These are phyloP conservation scores for Leccinum obscurum DNA, from an alignment of 768 basidiomycete species.

Conservation along the genomic window DNA sequence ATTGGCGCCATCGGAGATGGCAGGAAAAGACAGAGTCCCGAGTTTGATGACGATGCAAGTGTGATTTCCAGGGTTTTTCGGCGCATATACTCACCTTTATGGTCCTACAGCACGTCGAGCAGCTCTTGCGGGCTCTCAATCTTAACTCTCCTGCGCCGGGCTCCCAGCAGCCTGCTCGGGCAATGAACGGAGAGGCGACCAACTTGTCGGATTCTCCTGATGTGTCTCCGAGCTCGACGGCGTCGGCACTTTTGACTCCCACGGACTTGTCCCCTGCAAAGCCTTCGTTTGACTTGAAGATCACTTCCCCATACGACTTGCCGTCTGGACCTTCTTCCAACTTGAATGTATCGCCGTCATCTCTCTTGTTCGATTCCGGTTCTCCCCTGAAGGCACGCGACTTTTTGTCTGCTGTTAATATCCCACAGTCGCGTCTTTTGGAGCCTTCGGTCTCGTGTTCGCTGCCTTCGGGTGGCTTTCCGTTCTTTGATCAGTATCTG, in stretches of 20 bases:
- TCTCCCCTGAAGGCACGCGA: constrained; percentile 36
- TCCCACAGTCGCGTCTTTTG: constrained; percentile 27
- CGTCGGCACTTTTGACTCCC: constrained; percentile 71
- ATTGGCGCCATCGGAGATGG: constrained; percentile 83
- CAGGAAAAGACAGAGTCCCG: constrained; percentile 60
- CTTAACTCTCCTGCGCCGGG: constrained; percentile 71
- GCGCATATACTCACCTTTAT: constrained; percentile 34
- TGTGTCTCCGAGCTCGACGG: constrained; percentile 70
- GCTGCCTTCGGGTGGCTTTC: constrained; percentile 32
- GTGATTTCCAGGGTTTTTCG: constrained; percentile 19
- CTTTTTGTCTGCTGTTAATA: constrained; percentile 28
- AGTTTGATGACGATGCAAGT: constrained; percentile 48
- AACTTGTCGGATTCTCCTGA: constrained; percentile 56
- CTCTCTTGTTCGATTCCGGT: constrained; percentile 48
- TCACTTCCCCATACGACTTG: constrained; percentile 53
- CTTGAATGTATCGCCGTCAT: constrained; percentile 32
- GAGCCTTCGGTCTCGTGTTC: constrained; percentile 16
- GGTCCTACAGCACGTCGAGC: constrained; percentile 66
- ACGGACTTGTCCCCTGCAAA: constrained; percentile 70
- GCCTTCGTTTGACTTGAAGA: constrained; percentile 54
- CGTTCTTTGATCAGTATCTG: constrained; percentile 56
- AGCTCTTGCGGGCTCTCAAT: constrained; percentile 75
- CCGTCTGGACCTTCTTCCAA: constrained; percentile 26
- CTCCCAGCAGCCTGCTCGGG: constrained; percentile 43
- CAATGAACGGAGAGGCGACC: constrained; percentile 42